Evolutionary conservation across 495 filamentous ascomycete species (phyloP), one percentile per base, ranked within the genome.

Genomic region (Usnea hakonensis): DNA sequence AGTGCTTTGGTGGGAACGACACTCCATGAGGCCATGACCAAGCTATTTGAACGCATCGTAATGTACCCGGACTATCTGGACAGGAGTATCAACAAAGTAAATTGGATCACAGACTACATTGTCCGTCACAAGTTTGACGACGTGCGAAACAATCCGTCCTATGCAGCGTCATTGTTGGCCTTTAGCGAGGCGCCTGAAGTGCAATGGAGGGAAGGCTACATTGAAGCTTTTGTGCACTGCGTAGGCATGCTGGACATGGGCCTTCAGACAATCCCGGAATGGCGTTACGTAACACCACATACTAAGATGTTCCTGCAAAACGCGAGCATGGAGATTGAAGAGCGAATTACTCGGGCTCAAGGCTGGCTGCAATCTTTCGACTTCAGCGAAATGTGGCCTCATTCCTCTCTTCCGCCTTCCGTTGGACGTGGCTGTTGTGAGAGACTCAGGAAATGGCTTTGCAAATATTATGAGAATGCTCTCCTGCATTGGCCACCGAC

Each of bases 221-320:
- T 79, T 5, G 87, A 90, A 69, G 77, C 83, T 21, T 90, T 87
- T 68, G 76, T 83, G 14, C 87, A 90, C 61, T 83, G 81, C 64
- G 83, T 80, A 17, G 87, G 87, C 16, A 83, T 88, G 84, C 79
- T 83, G 62, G 73, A 79, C 30, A 71, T 71, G 17, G 77, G 75
- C 7, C 67, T 87, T 26, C 80, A 85, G 65, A 69, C 73, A 1
- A 76, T 77, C 40, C 75, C 76, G 3, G 86, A 88, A 65, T 88
- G 81, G 73, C 75, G 75, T 43, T 72, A 76, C 59, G 70, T 89
- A 54, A 83, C 84, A 2, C 79, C 80, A 3, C 81, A 86, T 55
- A 87, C 87, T 2, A 81, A 81, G 35, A 82, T 85, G 7, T 78
- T 88, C 21, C 76, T 89, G 0, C 83, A 86, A 43, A 77, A 83